phyloP scores from a whole-genome alignment of 257 asterid genomes.

The Solanum tarapatanum region DNA sequence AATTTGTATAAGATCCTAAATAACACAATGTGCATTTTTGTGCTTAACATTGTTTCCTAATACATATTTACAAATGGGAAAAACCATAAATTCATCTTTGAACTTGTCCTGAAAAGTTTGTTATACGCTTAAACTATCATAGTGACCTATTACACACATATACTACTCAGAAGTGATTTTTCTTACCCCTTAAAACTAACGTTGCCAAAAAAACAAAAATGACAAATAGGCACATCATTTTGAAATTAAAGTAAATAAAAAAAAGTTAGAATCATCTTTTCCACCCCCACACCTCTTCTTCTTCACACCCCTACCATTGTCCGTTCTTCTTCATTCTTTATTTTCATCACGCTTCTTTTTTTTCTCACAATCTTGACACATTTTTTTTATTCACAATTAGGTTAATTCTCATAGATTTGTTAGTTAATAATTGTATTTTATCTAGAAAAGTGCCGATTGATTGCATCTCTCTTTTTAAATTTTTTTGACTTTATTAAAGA shows the following conservation, averaged over 20 bases:
- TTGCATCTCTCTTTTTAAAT: too few relatives aligned
- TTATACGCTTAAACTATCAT: too few relatives aligned
- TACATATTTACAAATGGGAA: background rate
- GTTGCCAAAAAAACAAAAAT: background rate
- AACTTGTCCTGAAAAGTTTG: too few relatives aligned
- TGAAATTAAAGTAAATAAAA: background rate
- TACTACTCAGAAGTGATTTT: background rate
- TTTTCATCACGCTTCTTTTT: background rate
- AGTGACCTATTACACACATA: too few relatives aligned
- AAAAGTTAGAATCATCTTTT: too few relatives aligned
- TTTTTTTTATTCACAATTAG: too few relatives aligned
- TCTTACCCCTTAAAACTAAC: background rate
- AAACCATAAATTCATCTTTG: accelerated
- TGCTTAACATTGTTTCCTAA: too few relatives aligned
- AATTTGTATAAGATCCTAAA: too few relatives aligned
- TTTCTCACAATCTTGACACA: background rate
- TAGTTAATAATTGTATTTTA: too few relatives aligned
- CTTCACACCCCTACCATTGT: background rate
- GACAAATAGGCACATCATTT: background rate
- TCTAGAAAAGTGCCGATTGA: background rate
- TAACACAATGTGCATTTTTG: too few relatives aligned
- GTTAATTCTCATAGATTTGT: background rate
- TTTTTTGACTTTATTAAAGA: too few relatives aligned
- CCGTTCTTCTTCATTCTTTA: too few relatives aligned
- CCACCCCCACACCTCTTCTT: background rate